Evolutionary conservation across 2,329 filamentous ascomycete genomes (phyloP).

Genomic region (Fusarium secorum): DNA sequence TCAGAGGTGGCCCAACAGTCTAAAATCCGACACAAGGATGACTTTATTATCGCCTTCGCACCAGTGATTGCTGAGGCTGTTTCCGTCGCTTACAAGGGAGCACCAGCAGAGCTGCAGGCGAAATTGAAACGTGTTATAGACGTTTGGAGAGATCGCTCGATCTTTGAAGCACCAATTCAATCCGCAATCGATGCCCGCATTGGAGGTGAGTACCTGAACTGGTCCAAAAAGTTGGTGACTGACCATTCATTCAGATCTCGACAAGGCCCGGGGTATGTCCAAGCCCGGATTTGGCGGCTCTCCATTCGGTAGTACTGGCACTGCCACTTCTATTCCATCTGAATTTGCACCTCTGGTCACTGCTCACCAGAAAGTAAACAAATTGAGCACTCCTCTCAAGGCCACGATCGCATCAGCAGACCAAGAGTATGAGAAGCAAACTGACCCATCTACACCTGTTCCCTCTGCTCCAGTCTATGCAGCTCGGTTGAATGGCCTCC

Average conservation of each 20-base stretch:
- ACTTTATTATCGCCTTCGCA: constrained; percentile 91
- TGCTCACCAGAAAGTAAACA: constrained; percentile 76
- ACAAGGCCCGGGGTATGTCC: constrained; percentile 63
- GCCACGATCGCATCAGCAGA: constrained; percentile 74
- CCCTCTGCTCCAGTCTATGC: constrained; percentile 91
- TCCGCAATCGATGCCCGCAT: constrained; percentile 81
- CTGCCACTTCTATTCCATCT: constrained; percentile 67
- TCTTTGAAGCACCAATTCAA: constrained; percentile 85
- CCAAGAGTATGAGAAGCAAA: constrained; percentile 84
- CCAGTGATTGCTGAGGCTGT: constrained; percentile 93
- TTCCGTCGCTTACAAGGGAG: constrained; percentile 87
- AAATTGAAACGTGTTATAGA: constrained; percentile 91
- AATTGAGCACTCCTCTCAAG: constrained; percentile 73
- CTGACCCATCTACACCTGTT: constrained; percentile 70
- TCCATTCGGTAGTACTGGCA: constrained; percentile 65
- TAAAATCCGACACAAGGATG: constrained; percentile 88
- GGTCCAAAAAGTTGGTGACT: constrained; percentile 2
- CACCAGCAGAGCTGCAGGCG: constrained; percentile 82
- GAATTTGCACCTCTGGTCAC: constrained; percentile 81
- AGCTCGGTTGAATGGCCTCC: constrained; percentile 84
- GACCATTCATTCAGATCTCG: constrained; percentile 60
- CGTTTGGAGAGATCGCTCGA: constrained; percentile 87
- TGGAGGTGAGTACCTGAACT: constrained; percentile 64
- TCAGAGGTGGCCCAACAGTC: constrained; percentile 95
- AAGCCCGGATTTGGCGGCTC: constrained; percentile 66